Evolutionary conservation across 257 asterid species (phyloP).

Genomic region (Cruciata laevipes): DNA sequence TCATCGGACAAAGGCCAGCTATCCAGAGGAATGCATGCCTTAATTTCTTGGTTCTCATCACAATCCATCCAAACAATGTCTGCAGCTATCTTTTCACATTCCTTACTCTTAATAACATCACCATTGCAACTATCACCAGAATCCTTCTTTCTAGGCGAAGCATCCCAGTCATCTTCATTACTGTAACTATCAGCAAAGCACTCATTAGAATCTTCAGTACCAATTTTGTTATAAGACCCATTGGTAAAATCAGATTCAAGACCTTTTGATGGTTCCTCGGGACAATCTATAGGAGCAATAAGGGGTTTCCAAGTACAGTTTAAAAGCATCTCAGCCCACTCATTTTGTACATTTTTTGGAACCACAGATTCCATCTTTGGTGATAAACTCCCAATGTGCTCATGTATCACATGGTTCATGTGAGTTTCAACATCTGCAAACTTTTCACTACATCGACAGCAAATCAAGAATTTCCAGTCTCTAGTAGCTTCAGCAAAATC

Average conservation of each 20-base stretch:
- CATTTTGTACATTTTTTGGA: constrained; percentile 68
- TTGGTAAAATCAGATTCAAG: constrained; percentile 40
- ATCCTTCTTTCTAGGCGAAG: constrained; percentile 47
- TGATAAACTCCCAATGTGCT: constrained; percentile 55
- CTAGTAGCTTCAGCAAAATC: constrained; percentile 46
- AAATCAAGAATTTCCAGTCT: constrained; percentile 59
- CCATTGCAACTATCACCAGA: constrained; percentile 34
- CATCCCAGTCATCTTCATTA: constrained; percentile 52
- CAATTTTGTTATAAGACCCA: constrained; percentile 35
- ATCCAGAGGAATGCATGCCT: constrained; percentile 38
- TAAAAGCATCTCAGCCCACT: constrained; percentile 89
- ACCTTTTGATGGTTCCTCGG: constrained; percentile 38
- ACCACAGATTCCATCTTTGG: constrained; percentile 70
- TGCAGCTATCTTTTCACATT: constrained; percentile 34
- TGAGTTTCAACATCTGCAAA: constrained; percentile 40
- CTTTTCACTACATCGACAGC: constrained; percentile 62
- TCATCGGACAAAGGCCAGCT: constrained; percentile 86
- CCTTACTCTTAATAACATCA: constrained; percentile 34
- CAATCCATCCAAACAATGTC: constrained; percentile 86
- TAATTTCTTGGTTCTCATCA: constrained; percentile 53
- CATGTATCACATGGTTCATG: constrained; percentile 53
- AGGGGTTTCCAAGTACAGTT: constrained; percentile 82
- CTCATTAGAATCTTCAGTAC: constrained; percentile 50
- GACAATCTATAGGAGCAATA: constrained; percentile 47
- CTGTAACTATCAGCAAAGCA: constrained; percentile 57